Conservation (phyloP, 2,329 filamentous ascomycete genomes). For the Colletotrichum sp. region DNA sequence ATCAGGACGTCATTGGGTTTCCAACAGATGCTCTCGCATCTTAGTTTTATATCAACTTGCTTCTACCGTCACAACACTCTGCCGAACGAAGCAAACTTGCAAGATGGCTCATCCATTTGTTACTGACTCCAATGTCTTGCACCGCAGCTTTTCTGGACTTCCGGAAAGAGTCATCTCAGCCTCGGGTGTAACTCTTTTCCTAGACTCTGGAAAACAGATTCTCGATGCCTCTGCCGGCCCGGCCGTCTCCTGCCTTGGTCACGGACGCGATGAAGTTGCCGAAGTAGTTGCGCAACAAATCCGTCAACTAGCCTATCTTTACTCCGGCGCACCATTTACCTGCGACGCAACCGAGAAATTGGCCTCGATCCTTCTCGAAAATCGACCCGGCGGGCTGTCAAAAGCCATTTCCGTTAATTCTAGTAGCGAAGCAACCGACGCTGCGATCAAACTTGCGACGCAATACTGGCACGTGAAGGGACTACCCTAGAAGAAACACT, state of each 20-base stretch:
- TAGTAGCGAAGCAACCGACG: conserved; percentile 43
- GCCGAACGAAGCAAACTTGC: neutral
- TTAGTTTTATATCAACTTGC: neutral
- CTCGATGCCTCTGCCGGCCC: conserved; percentile 9
- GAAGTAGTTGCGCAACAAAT: neutral
- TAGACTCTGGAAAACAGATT: neutral
- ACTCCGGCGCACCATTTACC: conserved; percentile 13
- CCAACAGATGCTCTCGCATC: neutral
- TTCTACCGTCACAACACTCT: neutral
- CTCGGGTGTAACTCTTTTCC: neutral
- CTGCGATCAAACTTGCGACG: conserved; percentile 43
- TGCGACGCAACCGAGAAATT: conserved; percentile 4
- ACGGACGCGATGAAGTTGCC: neutral
- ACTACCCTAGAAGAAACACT: conserved; percentile 37
- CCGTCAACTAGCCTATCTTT: conserved; percentile 6
- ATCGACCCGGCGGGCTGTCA: conserved; percentile 4
- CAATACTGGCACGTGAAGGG: conserved; percentile 50
- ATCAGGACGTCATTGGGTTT: neutral
- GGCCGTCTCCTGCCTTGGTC: conserved; percentile 1
- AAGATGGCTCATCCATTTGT: conserved; percentile 4
- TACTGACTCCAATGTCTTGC: conserved; percentile 5
- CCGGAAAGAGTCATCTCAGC: neutral
- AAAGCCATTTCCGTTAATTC: conserved; percentile 18
- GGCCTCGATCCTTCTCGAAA: neutral
- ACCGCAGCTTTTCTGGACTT: neutral